Base-by-base conservation (phyloP, 805 yeast species). In the Pichia nanzhaoensis region DNA sequence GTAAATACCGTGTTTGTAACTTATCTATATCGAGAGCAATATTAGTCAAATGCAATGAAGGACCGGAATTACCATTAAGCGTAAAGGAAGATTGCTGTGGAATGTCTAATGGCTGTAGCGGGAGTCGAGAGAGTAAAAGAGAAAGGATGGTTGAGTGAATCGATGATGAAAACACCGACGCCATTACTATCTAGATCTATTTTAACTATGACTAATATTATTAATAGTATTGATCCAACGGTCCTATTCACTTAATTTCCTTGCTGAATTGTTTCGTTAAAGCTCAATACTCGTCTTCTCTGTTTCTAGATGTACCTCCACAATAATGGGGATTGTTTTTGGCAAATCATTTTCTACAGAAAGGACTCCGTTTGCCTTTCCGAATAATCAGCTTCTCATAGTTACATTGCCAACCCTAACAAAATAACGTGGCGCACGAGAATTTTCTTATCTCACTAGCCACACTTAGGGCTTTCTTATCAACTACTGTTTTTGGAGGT, bases 11-110 rank as follows among this genome's bases (percentile, higher is more conserved):
- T 5, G 39, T 21, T 34, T 49, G 42, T 9, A 51, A 21, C 13
- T 46, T 51, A 5, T 51, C 54, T 16, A 46, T 48, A 41, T 51
- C 52, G 22, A 51, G 33, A 8, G 45, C 38, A 3, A 51, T n/a
- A 37, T 50, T 33, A 7, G 49, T 31, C n/a, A 47, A 28, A 34
- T 47, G 48, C 10, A 46, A 34, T 2, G 45, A 41, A 3, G 48
- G 48, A 6, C 48, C 48, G 9, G 42, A 32, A 17, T 34, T 21
- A 12, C 48, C 48, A 3, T 32, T 41, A 9, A 50, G 33, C 5
- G 44, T 42, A 9, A 49, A 41, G 1, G 49, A 42, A 1, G 48
- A 41, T 30, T 46, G 44, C n/a, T 44, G 45, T 14, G 45, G 45
- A 7, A 37, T 39, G 32, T 49, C 50, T 13, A 49, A 17, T 31